Conservation (phyloP, 441 rosid species). For the Omphalea diandra region DNA sequence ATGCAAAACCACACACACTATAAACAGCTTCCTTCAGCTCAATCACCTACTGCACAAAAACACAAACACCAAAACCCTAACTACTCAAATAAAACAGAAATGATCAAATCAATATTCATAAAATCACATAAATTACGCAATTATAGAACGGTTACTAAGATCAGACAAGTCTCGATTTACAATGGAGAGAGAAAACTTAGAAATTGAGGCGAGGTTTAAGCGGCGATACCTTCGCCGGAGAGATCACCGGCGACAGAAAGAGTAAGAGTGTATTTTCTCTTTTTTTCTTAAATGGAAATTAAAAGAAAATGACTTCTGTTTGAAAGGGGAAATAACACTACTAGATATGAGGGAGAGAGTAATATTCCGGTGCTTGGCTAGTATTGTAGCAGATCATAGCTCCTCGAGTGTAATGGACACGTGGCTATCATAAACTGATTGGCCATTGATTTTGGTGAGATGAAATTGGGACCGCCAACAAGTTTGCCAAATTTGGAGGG, state of each 20-base stretch:
- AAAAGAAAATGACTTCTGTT: conserved; percentile 11
- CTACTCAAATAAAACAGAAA: conserved; percentile 15
- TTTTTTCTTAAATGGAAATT: background rate
- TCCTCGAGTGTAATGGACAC: background rate
- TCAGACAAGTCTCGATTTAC: too few relatives aligned
- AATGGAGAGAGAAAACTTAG: conserved; percentile 1
- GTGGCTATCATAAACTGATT: background rate
- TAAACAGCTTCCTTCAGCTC: background rate
- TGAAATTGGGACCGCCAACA: background rate
- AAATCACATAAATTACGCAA: too few relatives aligned
- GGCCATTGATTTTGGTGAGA: too few relatives aligned
- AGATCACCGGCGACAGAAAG: conserved; percentile 18
- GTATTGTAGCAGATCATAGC: too few relatives aligned
- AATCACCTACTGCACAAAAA: too few relatives aligned
- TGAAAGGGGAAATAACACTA: background rate
- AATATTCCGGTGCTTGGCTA: background rate
- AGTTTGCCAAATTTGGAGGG: background rate
- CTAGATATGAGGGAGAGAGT: background rate
- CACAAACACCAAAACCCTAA: conserved; percentile 16
- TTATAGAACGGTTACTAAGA: too few relatives aligned
- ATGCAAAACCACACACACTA: conserved; percentile 7
- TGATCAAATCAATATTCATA: conserved; percentile 16
- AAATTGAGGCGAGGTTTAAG: background rate
- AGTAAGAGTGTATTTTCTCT: background rate
- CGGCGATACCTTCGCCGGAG: conserved; percentile 30